Base-by-base conservation (phyloP, 148 eudicot species). In the Tetragonia tetragonoides region DNA sequence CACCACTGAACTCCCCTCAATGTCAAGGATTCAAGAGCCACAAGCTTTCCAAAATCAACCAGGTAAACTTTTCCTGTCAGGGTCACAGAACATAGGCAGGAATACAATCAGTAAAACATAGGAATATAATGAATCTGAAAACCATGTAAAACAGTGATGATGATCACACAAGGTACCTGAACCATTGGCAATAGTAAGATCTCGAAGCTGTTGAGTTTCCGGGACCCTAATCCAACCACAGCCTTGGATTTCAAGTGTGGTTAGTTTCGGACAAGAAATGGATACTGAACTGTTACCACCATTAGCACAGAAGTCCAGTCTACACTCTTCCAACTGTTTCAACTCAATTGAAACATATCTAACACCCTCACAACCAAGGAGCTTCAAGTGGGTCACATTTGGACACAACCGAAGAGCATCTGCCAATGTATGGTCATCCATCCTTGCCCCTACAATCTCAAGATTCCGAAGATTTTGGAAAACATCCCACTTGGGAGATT, bases 1-100 rank as follows among this genome's bases (percentile, higher is more conserved):
- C 89, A 85, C 97, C 95, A 95, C 75, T 95, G 97, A 47, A 92
- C 90, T 10, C 97, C 97, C 83, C 91, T 89, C 61, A 95, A 66
- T 12, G 92, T 73, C 85, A 95, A 80, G 67, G 83, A 83, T 70
- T 95, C 97, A 38, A 92, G 90, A n/a, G 96, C 92, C 53, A 57
- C 86, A 18, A 95, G 90, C 51, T 89, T 88, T 17, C 92, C 95
- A 73, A 91, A 92, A 81, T 95, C 94, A 40, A 95, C 92, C 83
- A 83, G 74, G 81, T 82, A 84, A 41, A 92, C 98, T 79, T 90
- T 84, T 74, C 92, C 98, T 94, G 82, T 59, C 18, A 66, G 23
- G 41, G 44, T 6, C 28, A 63, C 34, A 18, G 11, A 46, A 56
- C 39, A 73, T 4, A 20, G 47, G 14, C 7, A 42, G 4, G 12